phyloP scores from a whole-genome alignment of 2,329 filamentous ascomycete species.

The Epichloe elymi region DNA sequence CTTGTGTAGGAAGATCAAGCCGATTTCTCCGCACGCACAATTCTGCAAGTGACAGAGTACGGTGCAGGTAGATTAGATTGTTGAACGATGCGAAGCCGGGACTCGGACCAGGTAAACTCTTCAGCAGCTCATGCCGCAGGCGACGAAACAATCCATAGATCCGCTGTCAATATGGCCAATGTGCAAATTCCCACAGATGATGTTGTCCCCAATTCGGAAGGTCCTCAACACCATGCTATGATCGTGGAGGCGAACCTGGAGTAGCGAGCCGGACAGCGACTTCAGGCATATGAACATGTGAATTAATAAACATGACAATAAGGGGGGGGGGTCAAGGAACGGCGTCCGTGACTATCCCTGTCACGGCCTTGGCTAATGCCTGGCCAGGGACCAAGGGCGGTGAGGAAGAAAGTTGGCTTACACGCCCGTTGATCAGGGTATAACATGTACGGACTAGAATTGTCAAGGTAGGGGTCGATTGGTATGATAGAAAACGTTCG shows the following conservation, averaged over 20 bases:
- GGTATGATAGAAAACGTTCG: too few relatives aligned
- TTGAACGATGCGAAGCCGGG: not conserved
- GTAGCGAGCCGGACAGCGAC: not conserved
- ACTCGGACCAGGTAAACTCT: not conserved
- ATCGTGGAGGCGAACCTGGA: constrained; percentile 1
- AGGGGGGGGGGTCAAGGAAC: not conserved
- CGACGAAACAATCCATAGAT: not conserved
- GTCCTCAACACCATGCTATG: not conserved
- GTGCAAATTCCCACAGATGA: not conserved
- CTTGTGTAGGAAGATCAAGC: not conserved
- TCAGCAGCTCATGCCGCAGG: not conserved
- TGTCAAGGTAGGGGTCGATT: too few relatives aligned
- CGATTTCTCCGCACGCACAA: not conserved
- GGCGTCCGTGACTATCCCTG: constrained; percentile 1
- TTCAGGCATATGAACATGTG: not conserved
- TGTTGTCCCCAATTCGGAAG: not conserved
- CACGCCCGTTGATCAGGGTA: not conserved
- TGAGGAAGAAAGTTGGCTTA: not conserved
- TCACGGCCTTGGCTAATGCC: not conserved
- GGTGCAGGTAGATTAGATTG: not conserved
- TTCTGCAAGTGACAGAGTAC: not conserved
- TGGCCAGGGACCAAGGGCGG: constrained; percentile 3
- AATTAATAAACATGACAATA: not conserved
- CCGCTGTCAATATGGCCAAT: not conserved
- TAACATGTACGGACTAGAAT: not conserved